Evolutionary conservation across 1,284 basidiomycete genomes (phyloP).

Genomic region (Coriolopsis trogii): DNA sequence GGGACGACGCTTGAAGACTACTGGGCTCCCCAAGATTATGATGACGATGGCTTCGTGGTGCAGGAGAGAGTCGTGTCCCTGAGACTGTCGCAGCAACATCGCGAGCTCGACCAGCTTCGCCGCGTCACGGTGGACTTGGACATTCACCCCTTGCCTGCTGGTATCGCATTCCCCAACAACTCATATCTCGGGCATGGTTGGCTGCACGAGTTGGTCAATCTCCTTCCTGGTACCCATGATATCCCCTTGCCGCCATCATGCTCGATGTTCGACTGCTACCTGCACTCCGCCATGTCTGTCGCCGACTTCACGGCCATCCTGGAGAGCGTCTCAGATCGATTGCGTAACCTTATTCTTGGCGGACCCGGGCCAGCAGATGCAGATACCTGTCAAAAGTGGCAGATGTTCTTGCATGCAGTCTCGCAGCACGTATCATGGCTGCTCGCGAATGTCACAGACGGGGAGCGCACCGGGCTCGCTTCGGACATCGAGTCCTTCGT

Average conservation of each 20-base stretch:
- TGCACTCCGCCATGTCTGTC: slow-evolving; percentile 23
- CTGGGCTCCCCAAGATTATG: slow-evolving; percentile 13
- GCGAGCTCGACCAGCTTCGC: slow-evolving; percentile 10
- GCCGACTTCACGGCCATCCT: slow-evolving; percentile 27
- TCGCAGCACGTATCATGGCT: slow-evolving; percentile 34
- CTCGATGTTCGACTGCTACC: slow-evolving; percentile 21
- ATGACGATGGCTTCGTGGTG: slow-evolving; percentile 14
- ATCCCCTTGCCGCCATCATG: slow-evolving; percentile 11
- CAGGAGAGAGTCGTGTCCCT: slow-evolving; percentile 1
- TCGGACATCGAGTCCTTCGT: slow-evolving; percentile 41
- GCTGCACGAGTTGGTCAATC: slow-evolving; percentile 50
- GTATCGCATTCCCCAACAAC: slow-evolving; percentile 48
- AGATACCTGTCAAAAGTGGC: slow-evolving; percentile 34
- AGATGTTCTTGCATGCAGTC: slow-evolving; percentile 26
- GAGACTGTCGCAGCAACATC: slow-evolving; percentile 6
- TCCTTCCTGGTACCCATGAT: slow-evolving; percentile 9
- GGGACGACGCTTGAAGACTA: slow-evolving; percentile 18
- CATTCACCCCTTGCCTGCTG: slow-evolving; percentile 50
- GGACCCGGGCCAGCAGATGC: slow-evolving; percentile 40
- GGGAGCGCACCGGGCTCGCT: slow-evolving; percentile 31
- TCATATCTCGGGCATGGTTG: slow-evolving; percentile 61
- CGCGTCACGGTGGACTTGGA: slow-evolving; percentile 49
- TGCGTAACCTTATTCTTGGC: slow-evolving; percentile 39
- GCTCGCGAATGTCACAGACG: slow-evolving; percentile 12
- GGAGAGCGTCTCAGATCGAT: slow-evolving; percentile 20